These are phyloP conservation scores for Didymella segeticola DNA, from an alignment of 2,329 filamentous ascomycete species.

Conservation along the genomic window DNA sequence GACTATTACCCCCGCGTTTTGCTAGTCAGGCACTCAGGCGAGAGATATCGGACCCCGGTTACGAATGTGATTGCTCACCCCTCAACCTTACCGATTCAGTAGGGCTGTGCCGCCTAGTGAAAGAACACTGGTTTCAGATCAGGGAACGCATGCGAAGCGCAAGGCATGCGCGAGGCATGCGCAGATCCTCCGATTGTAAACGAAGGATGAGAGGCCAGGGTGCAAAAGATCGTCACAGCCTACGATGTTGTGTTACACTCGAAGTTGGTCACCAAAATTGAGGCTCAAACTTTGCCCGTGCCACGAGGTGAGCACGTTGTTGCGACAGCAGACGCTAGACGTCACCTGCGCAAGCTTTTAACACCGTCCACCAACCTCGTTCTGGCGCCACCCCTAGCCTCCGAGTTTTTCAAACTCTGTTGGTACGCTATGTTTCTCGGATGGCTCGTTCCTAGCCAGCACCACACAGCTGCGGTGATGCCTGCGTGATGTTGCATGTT, in stretches of 20 bases:
- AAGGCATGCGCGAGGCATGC: not conserved
- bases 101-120: conserved; percentile 6
- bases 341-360: conserved; percentile 7
- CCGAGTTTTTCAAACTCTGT: conserved; percentile 15
- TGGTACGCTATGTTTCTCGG: not conserved
- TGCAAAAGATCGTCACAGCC: not conserved
- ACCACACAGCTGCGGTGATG: conserved; percentile 10
- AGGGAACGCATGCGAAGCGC: conserved; percentile 12
- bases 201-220: conserved; percentile 4
- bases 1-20: conserved; percentile 26
- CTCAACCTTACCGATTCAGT: conserved; percentile 8
- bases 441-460: conserved; percentile 1
- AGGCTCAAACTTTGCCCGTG: not conserved
- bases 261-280: not conserved
- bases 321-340: conserved; percentile 2
- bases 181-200: conserved; percentile 7
- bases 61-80: not conserved
- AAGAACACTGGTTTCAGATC: conserved; percentile 12
- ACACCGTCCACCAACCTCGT: not conserved
- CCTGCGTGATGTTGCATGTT: conserved; percentile 14
- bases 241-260: not conserved
- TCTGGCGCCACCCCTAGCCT: conserved; percentile 5
- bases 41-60: conserved; percentile 1
- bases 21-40: conserved; percentile 8
- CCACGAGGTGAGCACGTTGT: conserved; percentile 11